Base-by-base conservation (phyloP, 1,139 yeast species). In the Taphrina deformans region DNA sequence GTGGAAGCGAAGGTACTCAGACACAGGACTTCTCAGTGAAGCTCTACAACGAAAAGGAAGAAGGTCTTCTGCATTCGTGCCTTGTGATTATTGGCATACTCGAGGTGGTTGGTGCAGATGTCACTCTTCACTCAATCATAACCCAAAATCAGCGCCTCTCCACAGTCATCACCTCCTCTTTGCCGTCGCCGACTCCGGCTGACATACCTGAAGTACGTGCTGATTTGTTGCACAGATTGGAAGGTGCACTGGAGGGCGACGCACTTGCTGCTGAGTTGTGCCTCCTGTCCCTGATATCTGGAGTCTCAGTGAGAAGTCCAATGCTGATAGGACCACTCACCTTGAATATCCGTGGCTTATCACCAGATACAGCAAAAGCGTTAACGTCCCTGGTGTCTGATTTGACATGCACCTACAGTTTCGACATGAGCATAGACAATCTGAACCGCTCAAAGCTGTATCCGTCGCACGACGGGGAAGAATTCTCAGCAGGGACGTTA, bases 381-480 rank as follows among this genome's bases (percentile, higher is more conserved):
- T 24, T 66, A 9, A 35, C 38, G 10, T 24, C 38, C 9, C 45
- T 56, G 14, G 23, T 66, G 3, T 26, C 27, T 7, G 51, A 35
- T 14, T 16, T 56, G 21, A 29, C 41, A 18, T 27, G 53, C 26
- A 48, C 53, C 24, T 48, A 27, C 18, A 23, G 23, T 21, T 35
- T 55, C 38, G 62, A 58, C 24, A 55, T 66, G 33, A 40, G 61
- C 31, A 60, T 66, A n/a, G 48, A 29, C 6, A 55, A 23, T 7
- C 59, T 66, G 38, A 66, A 66, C 46, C 52, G 35, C 35, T 41
- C 61, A 26, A 64, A 55, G 18, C 50, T 66, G 12, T 66, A 59
- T 41, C 68, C 68, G 29, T 29, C 56, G 14, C 64, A 62, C 23
- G 67, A 66, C 40, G 68, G 68, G 12, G 68, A 66, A 18, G 50